Conservation (phyloP, 257 asterid species). For the Forsythia viridissima region DNA sequence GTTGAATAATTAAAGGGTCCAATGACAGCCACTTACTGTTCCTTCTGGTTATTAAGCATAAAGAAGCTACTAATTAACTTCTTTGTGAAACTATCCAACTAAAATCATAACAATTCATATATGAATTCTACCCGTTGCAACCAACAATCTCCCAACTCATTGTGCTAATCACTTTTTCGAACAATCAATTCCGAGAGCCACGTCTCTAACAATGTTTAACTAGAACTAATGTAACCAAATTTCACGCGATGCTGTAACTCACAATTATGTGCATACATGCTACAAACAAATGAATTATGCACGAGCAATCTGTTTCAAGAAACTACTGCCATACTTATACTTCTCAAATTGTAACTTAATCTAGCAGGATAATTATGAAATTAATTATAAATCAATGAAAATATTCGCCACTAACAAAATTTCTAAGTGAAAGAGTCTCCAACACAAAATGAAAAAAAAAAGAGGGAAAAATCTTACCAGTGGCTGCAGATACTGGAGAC, state of each 20-base stretch:
- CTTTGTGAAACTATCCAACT: not conserved
- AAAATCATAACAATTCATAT: not conserved
- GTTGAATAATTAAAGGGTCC: not conserved
- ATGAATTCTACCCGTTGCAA: not conserved
- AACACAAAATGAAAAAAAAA: not conserved
- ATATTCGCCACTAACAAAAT: not conserved
- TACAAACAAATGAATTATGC: not conserved
- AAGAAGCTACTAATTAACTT: not conserved
- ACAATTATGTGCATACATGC: constrained; percentile 8
- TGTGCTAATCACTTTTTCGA: not conserved
- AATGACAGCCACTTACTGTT: not conserved
- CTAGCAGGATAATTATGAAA: not conserved
- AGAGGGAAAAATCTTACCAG: constrained; percentile 44
- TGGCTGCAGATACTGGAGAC: constrained; percentile 54
- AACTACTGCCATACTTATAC: not conserved
- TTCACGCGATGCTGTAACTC: constrained; percentile 1
- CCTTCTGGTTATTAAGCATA: constrained; percentile 6
- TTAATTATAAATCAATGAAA: not conserved
- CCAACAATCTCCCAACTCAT: constrained; percentile 5
- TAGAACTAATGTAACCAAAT: not conserved
- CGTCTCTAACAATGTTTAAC: not conserved
- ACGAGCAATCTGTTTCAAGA: not conserved
- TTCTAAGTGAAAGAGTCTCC: not conserved
- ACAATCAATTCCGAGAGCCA: not conserved
- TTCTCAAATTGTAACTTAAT: not conserved